Evolutionary conservation across 1,284 basidiomycete species (phyloP).

Genomic region (Prillingera fragicola): DNA sequence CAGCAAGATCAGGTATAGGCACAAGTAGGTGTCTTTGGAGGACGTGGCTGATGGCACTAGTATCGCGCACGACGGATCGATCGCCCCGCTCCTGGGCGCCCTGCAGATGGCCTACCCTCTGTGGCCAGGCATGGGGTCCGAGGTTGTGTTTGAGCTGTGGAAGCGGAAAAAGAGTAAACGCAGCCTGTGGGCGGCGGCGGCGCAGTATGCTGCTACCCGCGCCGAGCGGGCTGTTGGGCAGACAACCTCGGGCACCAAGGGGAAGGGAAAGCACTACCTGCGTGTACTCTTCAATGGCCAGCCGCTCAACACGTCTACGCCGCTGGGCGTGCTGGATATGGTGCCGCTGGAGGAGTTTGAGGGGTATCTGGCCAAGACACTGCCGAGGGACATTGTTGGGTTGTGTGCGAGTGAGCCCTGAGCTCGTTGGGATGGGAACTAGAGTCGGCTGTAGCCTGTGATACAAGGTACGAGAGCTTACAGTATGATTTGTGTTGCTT

Average conservation of each 20-base stretch:
- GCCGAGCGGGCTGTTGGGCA: too few species aligned
- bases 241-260: too few species aligned
- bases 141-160: conserved; percentile 41
- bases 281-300: conserved; percentile 31
- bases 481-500: too few species aligned
- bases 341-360: conserved; percentile 21
- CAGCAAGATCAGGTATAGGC: conserved; percentile 24
- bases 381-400: conserved; percentile 22
- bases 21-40: conserved; percentile 30
- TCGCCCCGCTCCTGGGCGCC: conserved; percentile 33
- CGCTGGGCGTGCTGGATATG: conserved; percentile 33
- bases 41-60: conserved; percentile 4
- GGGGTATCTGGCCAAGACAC: conserved; percentile 21
- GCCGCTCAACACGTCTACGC: conserved; percentile 29
- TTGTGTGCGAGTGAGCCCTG: too few species aligned
- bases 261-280: conserved; percentile 8
- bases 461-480: too few species aligned
- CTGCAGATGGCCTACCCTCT: conserved; percentile 34
- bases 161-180: conserved; percentile 2
- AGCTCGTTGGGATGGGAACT: too few species aligned
- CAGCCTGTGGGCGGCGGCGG: too few species aligned
- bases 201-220: too few species aligned
- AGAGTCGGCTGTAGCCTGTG: too few species aligned
- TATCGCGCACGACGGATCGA: conserved; percentile 39
- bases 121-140: conserved; percentile 43